These are phyloP conservation scores for Leersia perrieri DNA, from an alignment of 176 grass and related monocot species.

Conservation along the genomic window DNA sequence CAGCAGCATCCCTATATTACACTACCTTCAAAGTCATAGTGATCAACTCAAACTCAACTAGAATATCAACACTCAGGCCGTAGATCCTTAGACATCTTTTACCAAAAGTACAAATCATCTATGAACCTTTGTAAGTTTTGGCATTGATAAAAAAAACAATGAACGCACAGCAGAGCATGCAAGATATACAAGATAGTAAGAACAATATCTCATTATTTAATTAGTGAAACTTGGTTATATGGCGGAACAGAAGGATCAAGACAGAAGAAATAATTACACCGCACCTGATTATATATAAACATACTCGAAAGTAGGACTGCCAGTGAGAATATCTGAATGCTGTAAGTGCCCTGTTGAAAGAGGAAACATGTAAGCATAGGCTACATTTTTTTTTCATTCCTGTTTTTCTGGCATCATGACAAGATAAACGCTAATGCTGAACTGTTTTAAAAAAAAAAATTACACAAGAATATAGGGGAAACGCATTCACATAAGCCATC, in stretches of 20 bases:
- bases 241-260: neutral
- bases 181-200: neutral
- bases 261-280: neutral
- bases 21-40: neutral
- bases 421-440: neutral
- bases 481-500: neutral
- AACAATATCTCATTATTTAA: neutral
- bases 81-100: neutral
- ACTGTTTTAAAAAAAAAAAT: neutral
- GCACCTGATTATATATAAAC: slow-evolving; percentile 78
- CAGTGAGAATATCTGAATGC: slow-evolving; percentile 69
- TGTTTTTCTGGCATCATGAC: neutral
- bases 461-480: neutral
- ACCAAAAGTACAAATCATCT: neutral
- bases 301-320: slow-evolving; percentile 70
- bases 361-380: neutral
- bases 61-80: neutral
- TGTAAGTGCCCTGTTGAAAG: slow-evolving; percentile 67
- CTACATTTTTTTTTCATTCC: neutral
- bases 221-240: neutral
- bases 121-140: neutral
- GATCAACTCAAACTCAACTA: neutral
- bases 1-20: neutral
- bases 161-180: neutral
- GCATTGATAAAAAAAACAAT: neutral